Evolutionary conservation across 1,139 yeast species (phyloP).

Genomic region (Geotrichum restrictum): DNA sequence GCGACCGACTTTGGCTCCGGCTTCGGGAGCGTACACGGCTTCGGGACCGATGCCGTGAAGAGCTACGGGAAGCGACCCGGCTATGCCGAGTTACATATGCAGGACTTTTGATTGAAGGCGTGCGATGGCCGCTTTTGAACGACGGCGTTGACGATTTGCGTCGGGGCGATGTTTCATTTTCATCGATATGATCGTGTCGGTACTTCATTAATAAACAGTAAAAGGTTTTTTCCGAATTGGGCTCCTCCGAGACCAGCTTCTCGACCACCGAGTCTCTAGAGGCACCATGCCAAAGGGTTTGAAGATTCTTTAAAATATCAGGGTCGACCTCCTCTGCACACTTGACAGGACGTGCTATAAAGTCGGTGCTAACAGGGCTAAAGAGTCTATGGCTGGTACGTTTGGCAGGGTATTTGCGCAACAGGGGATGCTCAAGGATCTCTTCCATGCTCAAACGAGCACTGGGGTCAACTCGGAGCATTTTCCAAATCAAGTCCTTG

Average conservation of each 20-base stretch:
- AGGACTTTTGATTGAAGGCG: conserved; percentile 1
- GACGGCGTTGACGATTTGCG: conserved; percentile 5
- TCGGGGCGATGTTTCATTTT: conserved; percentile 15
- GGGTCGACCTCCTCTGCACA: conserved; percentile 62
- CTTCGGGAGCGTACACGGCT: conserved; percentile 14
- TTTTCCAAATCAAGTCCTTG: conserved; percentile 72
- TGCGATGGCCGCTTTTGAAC: not conserved
- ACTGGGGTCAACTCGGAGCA: conserved; percentile 75
- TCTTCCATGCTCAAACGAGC: conserved; percentile 70
- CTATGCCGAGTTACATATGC: conserved; percentile 5
- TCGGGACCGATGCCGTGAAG: conserved; percentile 7
- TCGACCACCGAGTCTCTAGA: conserved; percentile 56
- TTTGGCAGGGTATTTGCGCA: conserved; percentile 60
- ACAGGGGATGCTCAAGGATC: conserved; percentile 73
- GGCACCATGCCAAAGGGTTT: conserved; percentile 89
- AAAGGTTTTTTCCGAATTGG: conserved; percentile 83
- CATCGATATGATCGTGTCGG: conserved; percentile 63
- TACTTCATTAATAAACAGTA: conserved; percentile 78
- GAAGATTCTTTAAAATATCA: conserved; percentile 78
- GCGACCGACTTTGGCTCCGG: conserved; percentile 12
- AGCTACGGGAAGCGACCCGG: not conserved
- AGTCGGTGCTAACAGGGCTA: conserved; percentile 8
- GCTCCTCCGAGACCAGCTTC: conserved; percentile 54
- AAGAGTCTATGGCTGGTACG: conserved; percentile 2
- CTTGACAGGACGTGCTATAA: conserved; percentile 43